Conservation (phyloP, 129 eudicot genomes). For the Silybum marianum region DNA sequence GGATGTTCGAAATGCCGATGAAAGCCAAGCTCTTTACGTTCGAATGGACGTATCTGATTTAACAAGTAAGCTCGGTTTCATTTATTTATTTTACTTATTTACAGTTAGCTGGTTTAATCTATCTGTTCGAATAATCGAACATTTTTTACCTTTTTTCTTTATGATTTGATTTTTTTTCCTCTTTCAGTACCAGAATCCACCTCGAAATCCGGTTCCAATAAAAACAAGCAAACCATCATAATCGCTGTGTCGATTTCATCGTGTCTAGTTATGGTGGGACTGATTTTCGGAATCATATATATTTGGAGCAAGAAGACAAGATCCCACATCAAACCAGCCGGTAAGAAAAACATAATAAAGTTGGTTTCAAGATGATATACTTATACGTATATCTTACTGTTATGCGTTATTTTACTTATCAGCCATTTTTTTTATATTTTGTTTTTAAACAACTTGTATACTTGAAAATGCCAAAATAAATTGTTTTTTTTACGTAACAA, state of each 20-base stretch:
- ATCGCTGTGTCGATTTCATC: not conserved
- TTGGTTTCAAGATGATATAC: too few species aligned
- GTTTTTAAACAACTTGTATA: too few species aligned
- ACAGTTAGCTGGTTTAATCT: not conserved
- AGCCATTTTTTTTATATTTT: too few species aligned
- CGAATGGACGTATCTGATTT: conserved; percentile 25
- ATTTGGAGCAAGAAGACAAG: conserved; percentile 15
- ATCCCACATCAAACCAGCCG: not conserved
- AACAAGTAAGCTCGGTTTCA: conserved; percentile 18
- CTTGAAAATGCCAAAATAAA: too few species aligned
- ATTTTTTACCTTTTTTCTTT: not conserved
- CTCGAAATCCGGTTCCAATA: conserved; percentile 8
- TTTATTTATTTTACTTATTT: not conserved
- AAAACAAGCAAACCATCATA: not conserved
- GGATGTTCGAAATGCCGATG: conserved; percentile 20
- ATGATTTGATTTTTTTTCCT: not conserved
- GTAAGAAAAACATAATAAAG: not conserved
- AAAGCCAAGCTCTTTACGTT: conserved; percentile 32
- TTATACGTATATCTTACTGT: too few species aligned
- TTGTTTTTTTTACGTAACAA: too few species aligned
- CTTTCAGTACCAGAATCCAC: not conserved
- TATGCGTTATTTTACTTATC: too few species aligned
- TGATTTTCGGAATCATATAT: conserved; percentile 14
- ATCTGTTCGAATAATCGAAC: too few species aligned
- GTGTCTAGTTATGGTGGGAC: not conserved